These are phyloP conservation scores for Elsinoe necatrix DNA, from an alignment of 2,329 filamentous ascomycete genomes.

Conservation along the genomic window DNA sequence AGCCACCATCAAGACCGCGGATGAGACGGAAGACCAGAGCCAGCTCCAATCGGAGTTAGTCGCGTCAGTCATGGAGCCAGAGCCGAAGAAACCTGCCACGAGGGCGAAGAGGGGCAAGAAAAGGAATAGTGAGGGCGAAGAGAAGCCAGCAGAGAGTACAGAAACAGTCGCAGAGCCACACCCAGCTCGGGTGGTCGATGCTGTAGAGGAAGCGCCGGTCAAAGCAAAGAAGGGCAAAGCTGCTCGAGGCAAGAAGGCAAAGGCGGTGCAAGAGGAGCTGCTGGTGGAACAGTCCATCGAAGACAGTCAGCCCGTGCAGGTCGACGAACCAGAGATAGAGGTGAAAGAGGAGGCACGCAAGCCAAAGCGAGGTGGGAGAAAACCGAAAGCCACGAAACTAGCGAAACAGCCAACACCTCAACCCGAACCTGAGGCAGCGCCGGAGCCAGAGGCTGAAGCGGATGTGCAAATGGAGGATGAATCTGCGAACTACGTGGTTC, in stretches of 20 bases:
- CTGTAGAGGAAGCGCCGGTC: conserved; percentile 4
- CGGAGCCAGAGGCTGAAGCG: conserved; percentile 25
- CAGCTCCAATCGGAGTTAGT: conserved; percentile 25
- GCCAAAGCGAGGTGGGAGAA: conserved; percentile 21
- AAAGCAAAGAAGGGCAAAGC: conserved; percentile 20
- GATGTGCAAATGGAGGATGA: conserved; percentile 22
- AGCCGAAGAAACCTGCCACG: conserved; percentile 23
- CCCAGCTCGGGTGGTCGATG: background rate
- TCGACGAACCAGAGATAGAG: conserved; percentile 6
- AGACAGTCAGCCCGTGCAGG: conserved; percentile 1
- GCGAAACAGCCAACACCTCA: conserved; percentile 17
- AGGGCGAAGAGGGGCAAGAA: conserved; percentile 29
- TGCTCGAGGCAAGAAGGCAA: conserved; percentile 20
- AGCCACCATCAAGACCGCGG: background rate
- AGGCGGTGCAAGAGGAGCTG: conserved; percentile 18
- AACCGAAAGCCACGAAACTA: conserved; percentile 21
- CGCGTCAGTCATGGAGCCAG: conserved; percentile 23
- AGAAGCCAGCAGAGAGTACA: conserved; percentile 11
- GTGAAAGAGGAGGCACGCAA: conserved; percentile 16
- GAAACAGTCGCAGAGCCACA: background rate
- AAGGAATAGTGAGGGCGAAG: conserved; percentile 31
- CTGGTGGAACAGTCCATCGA: conserved; percentile 5
- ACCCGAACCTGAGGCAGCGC: conserved; percentile 19
- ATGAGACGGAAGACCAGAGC: conserved; percentile 22
- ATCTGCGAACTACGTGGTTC: background rate